Percentiles rank a stretch among this genome's conserved stretches.
Conservation (phyloP, 805 yeast species). For the Debaryomyces tyrocola region DNA sequence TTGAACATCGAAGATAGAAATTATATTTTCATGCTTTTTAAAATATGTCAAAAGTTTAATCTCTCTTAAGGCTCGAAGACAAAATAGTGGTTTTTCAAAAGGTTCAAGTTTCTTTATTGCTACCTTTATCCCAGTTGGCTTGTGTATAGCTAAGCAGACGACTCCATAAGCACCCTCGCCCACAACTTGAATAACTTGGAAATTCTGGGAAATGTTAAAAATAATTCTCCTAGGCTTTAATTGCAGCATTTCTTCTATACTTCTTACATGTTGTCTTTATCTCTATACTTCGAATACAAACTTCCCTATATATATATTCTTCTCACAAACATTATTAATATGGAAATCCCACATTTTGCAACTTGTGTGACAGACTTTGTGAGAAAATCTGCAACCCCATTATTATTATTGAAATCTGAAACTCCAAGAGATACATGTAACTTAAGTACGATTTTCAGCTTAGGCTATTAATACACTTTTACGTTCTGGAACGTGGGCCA, state of each 20-base stretch:
- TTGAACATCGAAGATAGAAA: slow-evolving; percentile 64
- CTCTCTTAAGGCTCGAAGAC: slow-evolving; percentile 71
- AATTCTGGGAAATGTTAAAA: slow-evolving; percentile 64
- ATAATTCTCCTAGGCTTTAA: slow-evolving; percentile 24
- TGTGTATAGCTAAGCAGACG: slow-evolving; percentile 68
- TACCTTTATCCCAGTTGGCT: slow-evolving; percentile 59
- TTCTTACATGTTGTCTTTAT: no score
- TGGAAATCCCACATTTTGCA: not conserved
- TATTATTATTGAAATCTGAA: not conserved
- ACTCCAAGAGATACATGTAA: not conserved
- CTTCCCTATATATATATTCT: not conserved
- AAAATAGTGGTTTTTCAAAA: slow-evolving; percentile 61
- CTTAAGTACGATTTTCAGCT: no score
- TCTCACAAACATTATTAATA: not conserved
- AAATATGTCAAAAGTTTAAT: slow-evolving; percentile 64
- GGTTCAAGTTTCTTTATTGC: slow-evolving; percentile 81
- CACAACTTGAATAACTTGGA: slow-evolving; percentile 56
- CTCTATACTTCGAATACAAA: no score
- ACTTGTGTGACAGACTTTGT: not conserved
- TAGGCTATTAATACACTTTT: no score
- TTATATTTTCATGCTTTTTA: slow-evolving; percentile 67
- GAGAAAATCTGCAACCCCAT: not conserved
- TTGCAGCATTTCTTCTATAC: not conserved
- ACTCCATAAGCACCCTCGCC: slow-evolving; percentile 87
- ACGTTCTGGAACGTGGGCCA: no score